Evolutionary conservation across 2,329 filamentous ascomycete species (phyloP), one percentile per base, ranked within the genome.

Genomic region (Sarocladiaceae sp.): DNA sequence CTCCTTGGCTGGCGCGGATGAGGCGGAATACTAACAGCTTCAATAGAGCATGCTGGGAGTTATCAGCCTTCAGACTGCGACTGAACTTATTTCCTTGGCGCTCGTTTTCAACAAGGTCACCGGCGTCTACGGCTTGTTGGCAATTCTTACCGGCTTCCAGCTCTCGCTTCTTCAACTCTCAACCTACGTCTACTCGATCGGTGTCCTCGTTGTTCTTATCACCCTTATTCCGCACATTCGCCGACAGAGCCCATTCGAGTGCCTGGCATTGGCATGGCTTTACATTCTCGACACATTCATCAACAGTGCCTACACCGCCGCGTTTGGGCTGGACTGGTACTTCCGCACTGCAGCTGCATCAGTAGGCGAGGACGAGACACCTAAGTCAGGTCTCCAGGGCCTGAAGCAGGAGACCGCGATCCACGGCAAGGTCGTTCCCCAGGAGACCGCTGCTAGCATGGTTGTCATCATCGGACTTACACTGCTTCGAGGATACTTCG

Each of bases 71-170:
- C 88, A 90, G 62, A 93, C 89, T 29, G 92, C 90, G 59, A 86
- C 89, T 44, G 90, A 94, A 60, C 80, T 97, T 62, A 90, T 96
- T 62, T 85, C 88, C 4, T 78, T 94, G 56, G 84, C 88, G 11
- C 82, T 96, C 57, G 78, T 95, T 52, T 86, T 97, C 73, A 97
- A 97, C 78, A 96, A 96, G 71, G 82, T 92, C 59, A 93, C 90
- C 48, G 92, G 91, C 53, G 77, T 96, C 59, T 97, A 96, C 70
- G 92, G 92, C 58, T 78, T 97, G 39, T 85, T 97, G 59, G 91
- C 92, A 54, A 81, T 96, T 59, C 76, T 96, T 58, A 96, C 92
- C 22, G 93, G 93, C 65, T 91, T 89, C 69, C 77, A 86, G 60
- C 83, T 96, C 56, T 92, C 90, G 51, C 78, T 84, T 26, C 79